Conservation (phyloP, 257 asterid genomes). For the Capsicum rhomboideum region DNA sequence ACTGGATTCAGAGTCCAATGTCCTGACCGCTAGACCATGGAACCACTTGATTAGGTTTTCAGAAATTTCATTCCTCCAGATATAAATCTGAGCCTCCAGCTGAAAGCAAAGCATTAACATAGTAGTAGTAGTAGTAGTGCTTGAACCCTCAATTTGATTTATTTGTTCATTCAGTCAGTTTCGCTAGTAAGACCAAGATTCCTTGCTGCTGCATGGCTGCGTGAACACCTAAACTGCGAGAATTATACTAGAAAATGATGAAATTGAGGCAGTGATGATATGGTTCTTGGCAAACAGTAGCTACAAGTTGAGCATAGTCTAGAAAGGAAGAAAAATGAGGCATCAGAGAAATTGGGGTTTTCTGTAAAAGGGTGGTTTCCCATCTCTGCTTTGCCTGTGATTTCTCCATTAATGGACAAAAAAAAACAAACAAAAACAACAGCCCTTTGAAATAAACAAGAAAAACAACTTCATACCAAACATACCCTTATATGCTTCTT, state of each 20-base stretch:
- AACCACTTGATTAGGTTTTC: no score
- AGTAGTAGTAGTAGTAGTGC: not conserved
- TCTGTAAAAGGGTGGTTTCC: not conserved
- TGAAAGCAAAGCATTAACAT: not conserved
- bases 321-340: not conserved
- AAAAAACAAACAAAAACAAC: not conserved
- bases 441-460: conserved; percentile 4
- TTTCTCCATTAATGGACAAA: not conserved
- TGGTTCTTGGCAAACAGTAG: not conserved
- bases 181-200: not conserved
- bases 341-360: not conserved
- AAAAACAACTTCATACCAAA: not conserved
- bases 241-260: not conserved
- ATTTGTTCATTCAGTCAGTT: not conserved
- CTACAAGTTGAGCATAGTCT: not conserved
- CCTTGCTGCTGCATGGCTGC: not conserved
- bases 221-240: not conserved
- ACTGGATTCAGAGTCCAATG: no score
- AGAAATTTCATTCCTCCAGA: no score
- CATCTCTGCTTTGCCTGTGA: not conserved
- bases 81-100: not conserved
- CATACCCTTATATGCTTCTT: not conserved
- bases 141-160: not conserved
- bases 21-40: no score
- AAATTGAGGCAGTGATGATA: not conserved